Evolutionary conservation across 495 filamentous ascomycete species (phyloP).

Genomic region (Penicillium arizonense): DNA sequence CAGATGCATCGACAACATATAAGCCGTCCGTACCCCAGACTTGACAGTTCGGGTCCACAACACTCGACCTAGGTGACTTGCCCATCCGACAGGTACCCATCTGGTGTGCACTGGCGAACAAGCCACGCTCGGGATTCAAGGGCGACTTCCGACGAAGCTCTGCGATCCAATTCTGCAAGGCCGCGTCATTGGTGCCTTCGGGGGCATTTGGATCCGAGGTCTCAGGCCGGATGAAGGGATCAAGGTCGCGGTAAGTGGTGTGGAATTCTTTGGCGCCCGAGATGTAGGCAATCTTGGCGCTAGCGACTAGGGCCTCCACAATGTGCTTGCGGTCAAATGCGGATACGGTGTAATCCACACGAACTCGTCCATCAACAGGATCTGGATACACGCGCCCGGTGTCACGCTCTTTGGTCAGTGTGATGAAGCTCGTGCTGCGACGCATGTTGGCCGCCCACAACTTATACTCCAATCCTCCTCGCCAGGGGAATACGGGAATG

Average conservation of each 20-base stretch:
- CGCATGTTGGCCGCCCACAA: conserved; percentile 56
- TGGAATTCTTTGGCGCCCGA: conserved; percentile 77
- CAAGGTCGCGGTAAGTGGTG: conserved; percentile 54
- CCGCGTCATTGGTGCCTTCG: conserved; percentile 62
- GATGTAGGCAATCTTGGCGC: conserved; percentile 74
- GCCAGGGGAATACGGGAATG: conserved; percentile 61
- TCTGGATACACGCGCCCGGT: conserved; percentile 74
- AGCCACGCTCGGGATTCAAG: conserved; percentile 38
- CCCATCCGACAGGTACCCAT: conserved; percentile 92
- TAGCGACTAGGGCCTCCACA: conserved; percentile 66
- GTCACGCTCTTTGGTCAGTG: conserved; percentile 69
- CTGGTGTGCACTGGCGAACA: conserved; percentile 75
- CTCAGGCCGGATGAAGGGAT: conserved; percentile 61
- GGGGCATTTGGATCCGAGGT: conserved; percentile 28
- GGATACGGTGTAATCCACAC: conserved; percentile 67
- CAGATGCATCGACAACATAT: conserved; percentile 82
- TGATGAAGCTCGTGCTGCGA: conserved; percentile 65
- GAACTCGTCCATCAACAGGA: conserved; percentile 58
- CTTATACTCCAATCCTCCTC: conserved; percentile 65
- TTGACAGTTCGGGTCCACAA: conserved; percentile 70
- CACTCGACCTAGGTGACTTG: conserved; percentile 52
- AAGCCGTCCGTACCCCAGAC: conserved; percentile 76
- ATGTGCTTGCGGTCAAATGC: conserved; percentile 67
- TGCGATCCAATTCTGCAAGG: conserved; percentile 66
- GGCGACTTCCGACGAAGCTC: conserved; percentile 56